Base-by-base conservation (phyloP, 352 stramenopile species). In the Albugo laibachii region DNA sequence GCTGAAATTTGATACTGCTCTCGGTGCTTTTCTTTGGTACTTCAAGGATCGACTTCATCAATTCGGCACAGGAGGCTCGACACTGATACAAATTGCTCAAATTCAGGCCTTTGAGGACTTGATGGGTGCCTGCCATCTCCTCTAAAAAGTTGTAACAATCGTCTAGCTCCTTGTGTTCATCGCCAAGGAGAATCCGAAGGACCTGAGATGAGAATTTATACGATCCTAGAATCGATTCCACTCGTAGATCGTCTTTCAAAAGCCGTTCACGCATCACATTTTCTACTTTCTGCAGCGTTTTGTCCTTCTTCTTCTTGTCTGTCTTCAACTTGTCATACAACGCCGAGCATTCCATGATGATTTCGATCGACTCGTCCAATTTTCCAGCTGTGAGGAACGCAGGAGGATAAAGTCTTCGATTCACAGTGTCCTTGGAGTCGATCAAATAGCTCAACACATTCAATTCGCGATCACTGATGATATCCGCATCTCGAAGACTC, bases 371-470 rank as follows among this genome's bases (percentile, higher is more conserved):
- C 36, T 59, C 54, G 40, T 59, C 54, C 36, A 59, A 44, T 24
- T 59, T 59, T 35, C 54, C 54, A 41, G 54, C 54, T 14, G 54
- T 59, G 13, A 59, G 21, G 40, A 59, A 59, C 13, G 53, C 54
- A 12, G 54, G 54, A 35, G 45, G 42, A 36, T 59, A 59, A 24
- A 59, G 35, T 11, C 45, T 38, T n/a, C 54, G 54, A 13, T 57
- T 34, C 14, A 44, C 21, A 13, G 18, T 42, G 43, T 58, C 53
- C 14, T 36, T 19, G 13, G 37, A 19, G 21, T 59, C 54, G 19
- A 59, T 59, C n/a, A 59, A 21, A 36, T 59, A 59, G 44, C 54
- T 59, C 16, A 59, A 48, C 3, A 59, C 54, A 31, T 58, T 59
- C 21, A 58, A 31, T 37, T 59, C 54, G 19, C 54, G 49, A 44